These are phyloP conservation scores for Apiospora marii DNA, from an alignment of 2,329 filamentous ascomycete species.

Conservation along the genomic window DNA sequence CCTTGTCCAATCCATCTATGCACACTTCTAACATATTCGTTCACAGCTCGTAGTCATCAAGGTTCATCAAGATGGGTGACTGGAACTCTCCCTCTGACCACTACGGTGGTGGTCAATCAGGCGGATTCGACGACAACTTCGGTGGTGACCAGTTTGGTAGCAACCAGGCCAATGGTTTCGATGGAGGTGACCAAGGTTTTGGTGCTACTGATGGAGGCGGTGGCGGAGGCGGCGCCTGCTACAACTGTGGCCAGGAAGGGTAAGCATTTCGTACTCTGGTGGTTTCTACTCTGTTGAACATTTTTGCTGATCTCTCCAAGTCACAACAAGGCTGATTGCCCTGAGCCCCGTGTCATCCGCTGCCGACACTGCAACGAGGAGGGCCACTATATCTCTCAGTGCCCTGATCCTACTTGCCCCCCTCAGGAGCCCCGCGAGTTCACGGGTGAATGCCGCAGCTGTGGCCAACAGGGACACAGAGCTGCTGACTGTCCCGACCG, in stretches of 20 bases:
- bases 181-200: conserved; percentile 31
- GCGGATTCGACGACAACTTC: not conserved
- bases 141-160: not conserved
- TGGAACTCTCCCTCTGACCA: conserved; percentile 25
- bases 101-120: not conserved
- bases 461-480: conserved; percentile 60
- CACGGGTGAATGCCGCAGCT: conserved; percentile 59
- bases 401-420: conserved; percentile 38
- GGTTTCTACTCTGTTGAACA: not conserved
- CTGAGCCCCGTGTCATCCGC: conserved; percentile 57
- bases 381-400: conserved; percentile 51
- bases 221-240: conserved; percentile 55
- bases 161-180: conserved; percentile 11
- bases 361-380: conserved; percentile 58
- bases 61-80: conserved; percentile 30
- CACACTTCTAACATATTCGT: not conserved
- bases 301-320: conserved; percentile 41
- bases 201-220: conserved; percentile 33
- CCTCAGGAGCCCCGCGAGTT: conserved; percentile 38
- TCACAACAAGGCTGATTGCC: conserved; percentile 69
- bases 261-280: conserved; percentile 40
- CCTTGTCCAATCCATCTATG: not conserved
- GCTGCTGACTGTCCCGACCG: conserved; percentile 69
- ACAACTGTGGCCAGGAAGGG: conserved; percentile 66
- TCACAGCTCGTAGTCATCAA: conserved; percentile 7